Percentiles rank a stretch among this genome's conserved stretches.
phyloP scores from a whole-genome alignment of 352 stramenopile species.

The Pythium apleroticum region DNA sequence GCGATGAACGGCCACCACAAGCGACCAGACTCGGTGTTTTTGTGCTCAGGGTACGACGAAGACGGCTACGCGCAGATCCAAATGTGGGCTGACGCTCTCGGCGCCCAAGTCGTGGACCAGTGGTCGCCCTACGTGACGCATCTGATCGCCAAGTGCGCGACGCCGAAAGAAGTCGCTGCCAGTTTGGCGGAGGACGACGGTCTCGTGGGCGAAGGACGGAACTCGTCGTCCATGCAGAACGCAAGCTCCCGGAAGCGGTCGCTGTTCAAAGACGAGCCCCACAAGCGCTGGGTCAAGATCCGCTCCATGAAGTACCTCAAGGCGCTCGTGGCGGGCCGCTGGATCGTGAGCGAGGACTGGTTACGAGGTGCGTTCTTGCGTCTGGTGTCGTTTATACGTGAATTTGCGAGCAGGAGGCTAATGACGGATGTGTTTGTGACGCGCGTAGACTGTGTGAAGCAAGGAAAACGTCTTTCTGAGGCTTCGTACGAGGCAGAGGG shows the following conservation, averaged over 20 bases:
- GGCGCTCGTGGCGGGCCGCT: constrained; percentile 69
- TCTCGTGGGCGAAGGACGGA: not conserved
- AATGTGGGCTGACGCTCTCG: constrained; percentile 19
- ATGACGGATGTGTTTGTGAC: not conserved
- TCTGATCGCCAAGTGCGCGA: constrained; percentile 80
- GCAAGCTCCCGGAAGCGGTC: constrained; percentile 38
- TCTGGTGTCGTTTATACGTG: not conserved
- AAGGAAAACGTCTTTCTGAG: constrained; percentile 27
- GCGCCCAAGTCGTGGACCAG: constrained; percentile 32
- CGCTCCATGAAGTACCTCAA: constrained; percentile 88
- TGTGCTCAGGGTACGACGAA: constrained; percentile 32
- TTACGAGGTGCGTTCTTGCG: constrained; percentile 44
- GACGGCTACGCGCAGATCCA: constrained; percentile 23
- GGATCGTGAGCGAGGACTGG: constrained; percentile 86
- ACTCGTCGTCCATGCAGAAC: not conserved
- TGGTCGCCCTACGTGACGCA: constrained; percentile 66
- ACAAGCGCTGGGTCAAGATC: constrained; percentile 77
- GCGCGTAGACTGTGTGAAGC: constrained; percentile 25
- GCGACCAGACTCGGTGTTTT: constrained; percentile 32
- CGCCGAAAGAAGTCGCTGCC: constrained; percentile 32
- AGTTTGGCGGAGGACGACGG: constrained; percentile 25
- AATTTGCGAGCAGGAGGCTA: constrained; percentile 11
- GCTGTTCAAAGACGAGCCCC: constrained; percentile 41
- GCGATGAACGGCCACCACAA: constrained; percentile 1
- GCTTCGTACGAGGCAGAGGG: constrained; percentile 31